Evolutionary conservation across 1,284 basidiomycete genomes (phyloP), one percentile per base, ranked within the genome.

Genomic region (Testicularia cyperi): DNA sequence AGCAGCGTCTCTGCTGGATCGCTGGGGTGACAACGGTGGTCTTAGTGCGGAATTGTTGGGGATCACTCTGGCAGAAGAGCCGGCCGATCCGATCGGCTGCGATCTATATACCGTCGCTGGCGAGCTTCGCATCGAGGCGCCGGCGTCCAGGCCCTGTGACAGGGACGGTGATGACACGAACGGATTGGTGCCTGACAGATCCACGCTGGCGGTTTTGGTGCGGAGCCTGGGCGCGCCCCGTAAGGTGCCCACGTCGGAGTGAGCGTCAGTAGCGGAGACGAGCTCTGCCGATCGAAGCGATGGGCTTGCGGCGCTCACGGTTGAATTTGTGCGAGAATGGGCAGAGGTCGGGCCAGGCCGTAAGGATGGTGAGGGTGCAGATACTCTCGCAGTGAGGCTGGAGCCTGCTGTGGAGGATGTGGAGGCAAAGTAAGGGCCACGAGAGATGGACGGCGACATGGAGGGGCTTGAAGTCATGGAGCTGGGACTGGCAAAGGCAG

Each of bases 401-500:
- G 44, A 38, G 10, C 15, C 32, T 22, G 44, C 30, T 5, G 52
- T 39, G 4, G 51, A 51, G 2, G 44, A 27, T 5, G 52, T 39
- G 4, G 51, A 51, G 2, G 53, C 48, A 7, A 53, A 56, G 18
- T 27, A 29, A n/a, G 52, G 41, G 13, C 44, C 20, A 12, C 38
- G 15, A 14, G 35, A 25, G 0, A 46, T 6, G 4, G 53, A 56
- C 16, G 60, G 48, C 29, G 60, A 63, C 47, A 52, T 51, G 18
- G 45, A 41, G 21, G 57, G 52, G 20, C 51, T 55, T 25, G 51
- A 61, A 29, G 44, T 30, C 12, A 18, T 40, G 8, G 48, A 35
- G 2, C 43, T 44, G 5, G 58, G 52, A 24, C 53, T 56, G 5
- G 48, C 52, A 20, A 56, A 53, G 13, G 48, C 45, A 16, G 60